A percentile compares a stretch with the other conserved stretches of the same genome.
Conservation (phyloP, 1,284 basidiomycete genomes). For the Ustilago curta region DNA sequence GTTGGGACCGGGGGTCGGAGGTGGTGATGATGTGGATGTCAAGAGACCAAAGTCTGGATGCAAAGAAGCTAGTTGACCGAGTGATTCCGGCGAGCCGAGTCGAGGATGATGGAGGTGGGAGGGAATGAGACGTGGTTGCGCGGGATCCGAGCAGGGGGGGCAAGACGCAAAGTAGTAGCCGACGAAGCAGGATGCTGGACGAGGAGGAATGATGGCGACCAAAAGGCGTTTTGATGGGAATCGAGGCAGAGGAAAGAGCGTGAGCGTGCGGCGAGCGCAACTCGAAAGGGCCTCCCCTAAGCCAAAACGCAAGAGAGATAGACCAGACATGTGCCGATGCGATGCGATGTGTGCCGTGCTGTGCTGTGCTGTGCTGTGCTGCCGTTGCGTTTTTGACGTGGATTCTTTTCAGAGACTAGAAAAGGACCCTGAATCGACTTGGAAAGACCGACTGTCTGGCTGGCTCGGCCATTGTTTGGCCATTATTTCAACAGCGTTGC, state of each 20-base stretch:
- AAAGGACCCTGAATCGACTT: conserved; percentile 1
- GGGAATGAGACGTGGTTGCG: background rate
- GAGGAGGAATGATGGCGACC: background rate
- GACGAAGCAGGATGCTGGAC: background rate
- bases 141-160: background rate
- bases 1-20: background rate
- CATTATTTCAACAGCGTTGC: background rate
- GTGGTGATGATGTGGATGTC: background rate
- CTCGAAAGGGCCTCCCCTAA: background rate
- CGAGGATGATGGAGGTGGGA: background rate
- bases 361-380: too few relatives aligned
- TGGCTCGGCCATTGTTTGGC: background rate
- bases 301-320: background rate
- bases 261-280: too few relatives aligned
- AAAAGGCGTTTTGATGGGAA: conserved; percentile 1
- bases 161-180: background rate
- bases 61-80: too few relatives aligned
- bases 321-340: background rate
- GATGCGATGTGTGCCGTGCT: too few relatives aligned
- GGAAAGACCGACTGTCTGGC: background rate
- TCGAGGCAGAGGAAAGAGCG: background rate
- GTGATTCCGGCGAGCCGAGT: conserved; percentile 1
- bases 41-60: background rate
- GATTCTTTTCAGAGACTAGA: background rate
- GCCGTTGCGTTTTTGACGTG: too few relatives aligned